phyloP scores from a whole-genome alignment of 768 basidiomycete genomes.

The Rhodotorula kratochvilovae region DNA sequence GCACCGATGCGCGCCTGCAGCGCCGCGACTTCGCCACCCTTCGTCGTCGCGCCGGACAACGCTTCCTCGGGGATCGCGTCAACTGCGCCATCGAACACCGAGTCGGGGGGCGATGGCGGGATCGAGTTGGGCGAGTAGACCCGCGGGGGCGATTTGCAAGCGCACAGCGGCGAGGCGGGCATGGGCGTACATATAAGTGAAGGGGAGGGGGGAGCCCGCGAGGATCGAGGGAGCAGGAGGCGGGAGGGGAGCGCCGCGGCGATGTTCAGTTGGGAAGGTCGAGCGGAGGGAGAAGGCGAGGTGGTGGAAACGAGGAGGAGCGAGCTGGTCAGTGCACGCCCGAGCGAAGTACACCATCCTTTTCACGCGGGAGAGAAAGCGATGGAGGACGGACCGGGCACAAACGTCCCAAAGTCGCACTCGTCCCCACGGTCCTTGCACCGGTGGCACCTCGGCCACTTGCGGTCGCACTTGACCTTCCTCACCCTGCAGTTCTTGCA shows the following conservation, averaged over 20 bases:
- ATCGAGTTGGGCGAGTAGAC: too few species aligned
- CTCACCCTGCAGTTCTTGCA: slow-evolving; percentile 5
- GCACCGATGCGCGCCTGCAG: not conserved
- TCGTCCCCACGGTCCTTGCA: slow-evolving; percentile 13
- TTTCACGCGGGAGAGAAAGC: not conserved
- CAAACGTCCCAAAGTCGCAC: slow-evolving; percentile 15
- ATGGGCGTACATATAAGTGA: not conserved
- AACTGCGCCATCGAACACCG: not conserved
- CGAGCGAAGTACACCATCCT: too few species aligned
- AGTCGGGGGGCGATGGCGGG: too few species aligned
- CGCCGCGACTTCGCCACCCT: not conserved
- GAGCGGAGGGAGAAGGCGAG: too few species aligned
- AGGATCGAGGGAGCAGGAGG: too few species aligned
- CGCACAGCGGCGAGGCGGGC: too few species aligned
- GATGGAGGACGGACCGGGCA: slow-evolving; percentile 11
- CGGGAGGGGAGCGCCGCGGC: too few species aligned
- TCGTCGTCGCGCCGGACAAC: not conserved
- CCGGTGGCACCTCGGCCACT: slow-evolving; percentile 11
- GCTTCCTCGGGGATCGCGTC: not conserved
- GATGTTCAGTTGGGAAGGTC: too few species aligned
- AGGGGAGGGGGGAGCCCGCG: not conserved
- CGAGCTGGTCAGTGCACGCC: too few species aligned
- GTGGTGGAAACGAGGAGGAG: too few species aligned
- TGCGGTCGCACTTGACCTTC: slow-evolving; percentile 18
- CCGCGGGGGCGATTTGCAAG: too few species aligned